phyloP scores from a whole-genome alignment of 169 alveolate genomes.

The Babesia divergens region DNA sequence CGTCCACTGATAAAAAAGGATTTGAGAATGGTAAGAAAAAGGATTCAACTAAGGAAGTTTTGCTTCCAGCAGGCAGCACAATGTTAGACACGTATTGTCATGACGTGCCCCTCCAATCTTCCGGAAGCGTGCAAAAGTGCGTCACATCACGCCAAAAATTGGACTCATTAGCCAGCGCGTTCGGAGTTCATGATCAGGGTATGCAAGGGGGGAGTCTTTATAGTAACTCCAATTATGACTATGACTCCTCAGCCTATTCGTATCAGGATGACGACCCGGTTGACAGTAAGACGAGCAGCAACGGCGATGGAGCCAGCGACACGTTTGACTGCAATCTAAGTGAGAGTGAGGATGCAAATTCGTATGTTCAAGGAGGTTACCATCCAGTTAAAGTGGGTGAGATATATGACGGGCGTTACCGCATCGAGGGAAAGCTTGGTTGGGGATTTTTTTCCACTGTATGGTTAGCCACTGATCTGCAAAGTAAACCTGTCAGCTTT shows the following conservation, averaged over 20 bases:
- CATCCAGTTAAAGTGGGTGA: conserved; percentile 95
- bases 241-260: background rate
- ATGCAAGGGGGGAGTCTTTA: background rate
- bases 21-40: too few species aligned
- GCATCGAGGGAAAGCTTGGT: conserved; percentile 95
- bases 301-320: conserved; percentile 12
- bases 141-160: too few species aligned
- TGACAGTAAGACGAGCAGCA: background rate
- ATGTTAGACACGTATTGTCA: too few species aligned
- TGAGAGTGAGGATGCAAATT: conserved; percentile 49
- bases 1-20: too few species aligned
- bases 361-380: conserved; percentile 84
- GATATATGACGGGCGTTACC: conserved; percentile 88
- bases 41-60: too few species aligned
- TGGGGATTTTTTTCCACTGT: conserved; percentile 99
- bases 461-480: conserved; percentile 95
- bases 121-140: too few species aligned
- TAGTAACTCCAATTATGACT: background rate
- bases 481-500: conserved; percentile 80
- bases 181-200: too few species aligned
- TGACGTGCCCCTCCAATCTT: too few species aligned
- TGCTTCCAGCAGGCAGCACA: too few species aligned
- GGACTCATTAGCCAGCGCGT: too few species aligned
- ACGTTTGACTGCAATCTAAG: conserved; percentile 33
- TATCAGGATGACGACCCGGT: background rate